Evolutionary conservation across 2,329 filamentous ascomycete species (phyloP).

Genomic region (Colletotrichum sojae): DNA sequence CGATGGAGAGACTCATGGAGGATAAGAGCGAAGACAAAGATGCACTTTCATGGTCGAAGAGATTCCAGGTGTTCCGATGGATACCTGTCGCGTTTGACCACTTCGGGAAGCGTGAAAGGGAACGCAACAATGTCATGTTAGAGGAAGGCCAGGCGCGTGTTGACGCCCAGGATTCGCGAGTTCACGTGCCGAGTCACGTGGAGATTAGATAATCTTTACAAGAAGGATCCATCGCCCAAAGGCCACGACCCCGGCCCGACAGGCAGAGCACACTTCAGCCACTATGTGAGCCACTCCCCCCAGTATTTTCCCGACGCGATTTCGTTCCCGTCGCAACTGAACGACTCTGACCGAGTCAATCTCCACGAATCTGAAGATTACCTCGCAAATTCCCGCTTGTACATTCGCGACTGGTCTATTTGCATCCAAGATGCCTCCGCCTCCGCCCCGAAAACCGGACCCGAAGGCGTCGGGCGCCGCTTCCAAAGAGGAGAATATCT

Average conservation of each 20-base stretch:
- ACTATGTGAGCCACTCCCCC: too few relatives aligned
- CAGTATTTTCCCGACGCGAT: too few relatives aligned
- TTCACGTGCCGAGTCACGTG: conserved; percentile 51
- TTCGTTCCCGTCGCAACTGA: background rate
- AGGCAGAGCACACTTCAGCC: too few relatives aligned
- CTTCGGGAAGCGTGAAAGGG: background rate
- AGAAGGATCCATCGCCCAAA: background rate
- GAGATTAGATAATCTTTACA: conserved; percentile 36
- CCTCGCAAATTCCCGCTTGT: background rate
- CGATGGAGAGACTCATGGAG: conserved; percentile 24
- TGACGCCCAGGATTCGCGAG: conserved; percentile 22
- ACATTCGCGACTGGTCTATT: too few relatives aligned
- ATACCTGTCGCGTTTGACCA: conserved; percentile 10
- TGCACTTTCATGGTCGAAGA: conserved; percentile 7
- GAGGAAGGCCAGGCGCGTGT: conserved; percentile 8
- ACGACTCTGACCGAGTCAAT: too few relatives aligned
- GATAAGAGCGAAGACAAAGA: background rate
- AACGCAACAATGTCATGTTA: conserved; percentile 36
- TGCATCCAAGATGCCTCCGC: conserved; percentile 40
- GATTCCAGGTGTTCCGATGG: too few relatives aligned
- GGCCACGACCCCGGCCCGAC: too few relatives aligned
- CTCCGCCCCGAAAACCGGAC: conserved; percentile 52
- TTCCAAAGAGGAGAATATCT: conserved; percentile 94
- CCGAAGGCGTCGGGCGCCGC: conserved; percentile 51
- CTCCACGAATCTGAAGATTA: background rate